A percentile compares a stretch with the other conserved stretches of the same genome.
phyloP scores from a whole-genome alignment of 257 asterid genomes.

The Scutellaria barbata region DNA sequence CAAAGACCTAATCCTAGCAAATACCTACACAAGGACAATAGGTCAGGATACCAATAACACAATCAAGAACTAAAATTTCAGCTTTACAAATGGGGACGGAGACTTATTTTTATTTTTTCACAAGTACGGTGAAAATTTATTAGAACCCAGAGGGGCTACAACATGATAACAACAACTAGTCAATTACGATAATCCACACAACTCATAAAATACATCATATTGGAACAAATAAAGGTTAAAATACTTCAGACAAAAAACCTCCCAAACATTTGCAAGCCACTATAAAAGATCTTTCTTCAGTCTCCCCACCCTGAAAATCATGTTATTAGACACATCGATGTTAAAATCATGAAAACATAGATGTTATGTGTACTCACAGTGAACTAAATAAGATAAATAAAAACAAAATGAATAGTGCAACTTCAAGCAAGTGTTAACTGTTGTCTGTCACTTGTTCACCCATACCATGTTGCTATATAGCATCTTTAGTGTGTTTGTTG shows the following conservation, averaged over 20 bases:
- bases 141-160: too few species aligned
- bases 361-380: neutral
- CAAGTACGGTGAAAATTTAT: too few species aligned
- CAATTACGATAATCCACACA: too few species aligned
- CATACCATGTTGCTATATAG: neutral
- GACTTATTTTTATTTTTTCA: neutral
- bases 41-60: conserved; percentile 5
- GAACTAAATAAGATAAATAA: conserved; percentile 1
- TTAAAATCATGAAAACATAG: conserved; percentile 14
- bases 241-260: too few species aligned
- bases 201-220: too few species aligned
- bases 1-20: conserved; percentile 72
- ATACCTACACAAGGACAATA: conserved; percentile 53
- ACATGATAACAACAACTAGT: too few species aligned
- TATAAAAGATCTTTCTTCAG: too few species aligned
- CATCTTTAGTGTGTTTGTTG: neutral
- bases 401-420: conserved; percentile 5
- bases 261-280: too few species aligned
- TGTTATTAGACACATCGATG: neutral
- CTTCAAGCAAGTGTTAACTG: neutral
- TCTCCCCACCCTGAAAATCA: too few species aligned
- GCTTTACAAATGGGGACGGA: neutral
- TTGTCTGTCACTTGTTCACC: neutral
- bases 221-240: too few species aligned
- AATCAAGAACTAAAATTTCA: conserved; percentile 1